Base-by-base conservation (phyloP, 148 eudicot genomes). In the Rhododendron ovatum region DNA sequence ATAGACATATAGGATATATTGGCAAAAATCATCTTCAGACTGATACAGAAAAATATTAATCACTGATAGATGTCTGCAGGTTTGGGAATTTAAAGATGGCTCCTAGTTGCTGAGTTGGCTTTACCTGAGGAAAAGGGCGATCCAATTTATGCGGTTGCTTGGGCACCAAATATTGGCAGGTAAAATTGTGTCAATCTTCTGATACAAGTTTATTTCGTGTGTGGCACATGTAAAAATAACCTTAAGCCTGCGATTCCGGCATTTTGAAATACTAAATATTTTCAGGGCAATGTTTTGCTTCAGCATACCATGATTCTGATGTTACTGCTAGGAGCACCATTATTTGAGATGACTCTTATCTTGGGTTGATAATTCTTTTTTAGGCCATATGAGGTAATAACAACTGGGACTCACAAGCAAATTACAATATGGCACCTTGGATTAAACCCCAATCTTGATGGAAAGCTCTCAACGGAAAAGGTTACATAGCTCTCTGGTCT, bases 371-470 rank as follows among this genome's bases (percentile, higher is more conserved):
- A 14, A 45, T 80, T 30, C 88, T 33, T 89, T 76, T 33, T 80
- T 65, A 96, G 99, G 93, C 98, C 95, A 45, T 94, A 94, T 67
- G 99, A 96, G 89, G 82, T 91, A 41, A 91, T 96, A 89, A 94
- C 98, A 53, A 92, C 92, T 86, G 95, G 95, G 43, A 94, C 96
- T 51, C 82, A 81, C 47, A 96, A 93, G 89, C 98, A 96, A 81
- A 94, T 96, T 79, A 85, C 96, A 43, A 91, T 96, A 84, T 94
- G 99, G 98, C 94, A 95, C 81, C 87, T 95, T 41, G 99, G 95
- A 22, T 90, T 95, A 86, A 86, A 93, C 81, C 98, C 99, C 73
- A 93, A 92, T 84, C 90, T 85, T 59, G 91, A 91, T 88, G 99
- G 98, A 71, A 95, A 93, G 87, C 96, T 96, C 74, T 92, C 96